phyloP scores from a whole-genome alignment of 208 protist species.

The Crithidia bombi region DNA sequence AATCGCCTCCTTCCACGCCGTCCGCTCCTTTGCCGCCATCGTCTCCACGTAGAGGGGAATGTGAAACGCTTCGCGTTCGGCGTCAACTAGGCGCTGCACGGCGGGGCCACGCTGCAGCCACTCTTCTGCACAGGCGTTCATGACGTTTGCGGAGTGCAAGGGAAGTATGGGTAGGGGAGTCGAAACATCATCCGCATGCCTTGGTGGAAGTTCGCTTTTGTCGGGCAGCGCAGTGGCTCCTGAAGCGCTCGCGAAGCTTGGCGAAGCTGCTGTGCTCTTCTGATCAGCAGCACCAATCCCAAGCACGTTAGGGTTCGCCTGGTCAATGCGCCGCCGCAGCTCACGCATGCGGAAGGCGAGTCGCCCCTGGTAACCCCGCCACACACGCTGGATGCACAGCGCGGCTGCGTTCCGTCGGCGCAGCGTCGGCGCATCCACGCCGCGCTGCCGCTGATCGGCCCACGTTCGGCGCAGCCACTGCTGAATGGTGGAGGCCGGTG shows the following conservation, averaged over 20 bases:
- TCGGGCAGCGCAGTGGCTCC: too few species aligned
- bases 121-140: conserved; percentile 28
- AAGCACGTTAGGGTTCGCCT: neutral
- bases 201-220: too few species aligned
- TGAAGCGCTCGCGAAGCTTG: neutral
- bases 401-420: conserved; percentile 42
- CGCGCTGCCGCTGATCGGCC: conserved; percentile 38
- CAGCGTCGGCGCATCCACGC: conserved; percentile 50
- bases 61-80: conserved; percentile 60
- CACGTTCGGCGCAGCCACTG: conserved; percentile 52
- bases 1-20: conserved; percentile 47
- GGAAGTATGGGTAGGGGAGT: neutral
- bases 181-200: neutral
- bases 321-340: conserved; percentile 37
- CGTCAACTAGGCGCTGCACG: conserved; percentile 36
- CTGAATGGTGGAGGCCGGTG: conserved; percentile 46
- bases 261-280: neutral
- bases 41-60: conserved; percentile 61
- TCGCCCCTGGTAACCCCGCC: conserved; percentile 58
- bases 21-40: conserved; percentile 48
- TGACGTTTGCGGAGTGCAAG: neutral
- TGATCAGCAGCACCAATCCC: neutral
- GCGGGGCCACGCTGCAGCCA: conserved; percentile 34
- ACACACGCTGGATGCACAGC: conserved; percentile 58
- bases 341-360: conserved; percentile 52